Percentiles rank a stretch among this genome's conserved stretches.
These are phyloP conservation scores for Aspergillus quadrilineatus DNA, from an alignment of 2,329 filamentous ascomycete genomes.

Conservation along the genomic window DNA sequence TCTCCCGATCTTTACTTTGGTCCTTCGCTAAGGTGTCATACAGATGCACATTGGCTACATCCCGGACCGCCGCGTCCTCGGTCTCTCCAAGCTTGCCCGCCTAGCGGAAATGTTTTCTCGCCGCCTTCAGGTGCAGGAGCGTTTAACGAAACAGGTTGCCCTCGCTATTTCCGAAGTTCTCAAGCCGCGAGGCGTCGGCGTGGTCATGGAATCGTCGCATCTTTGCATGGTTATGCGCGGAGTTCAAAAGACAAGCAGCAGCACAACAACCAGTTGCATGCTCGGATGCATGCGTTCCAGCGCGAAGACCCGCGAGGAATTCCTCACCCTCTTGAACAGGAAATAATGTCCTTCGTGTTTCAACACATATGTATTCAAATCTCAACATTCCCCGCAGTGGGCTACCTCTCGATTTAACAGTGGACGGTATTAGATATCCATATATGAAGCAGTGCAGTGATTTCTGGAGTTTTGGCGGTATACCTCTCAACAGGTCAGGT, in stretches of 20 bases:
- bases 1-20: not conserved
- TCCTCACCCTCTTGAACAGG: conserved; percentile 74
- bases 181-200: conserved; percentile 89
- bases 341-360: conserved; percentile 29
- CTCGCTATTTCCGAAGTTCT: conserved; percentile 90
- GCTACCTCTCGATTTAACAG: conserved; percentile 25
- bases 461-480: conserved; percentile 37
- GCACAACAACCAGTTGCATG: conserved; percentile 94
- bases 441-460: conserved; percentile 10
- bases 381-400: conserved; percentile 18
- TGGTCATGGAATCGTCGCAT: conserved; percentile 96
- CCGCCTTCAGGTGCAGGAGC: conserved; percentile 91
- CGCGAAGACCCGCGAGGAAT: conserved; percentile 93
- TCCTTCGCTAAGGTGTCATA: not conserved
- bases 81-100: conserved; percentile 90
- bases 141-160: conserved; percentile 92
- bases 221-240: conserved; percentile 99
- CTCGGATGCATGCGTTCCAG: conserved; percentile 92
- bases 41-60: conserved; percentile 99
- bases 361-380: conserved; percentile 11
- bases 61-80: conserved; percentile 84
- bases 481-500: conserved; percentile 43
- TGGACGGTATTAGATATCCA: conserved; percentile 24
- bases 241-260: conserved; percentile 85
- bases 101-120: conserved; percentile 97